phyloP scores from a whole-genome alignment of 2,329 filamentous ascomycete genomes.

The Trichoderma harzianum region DNA sequence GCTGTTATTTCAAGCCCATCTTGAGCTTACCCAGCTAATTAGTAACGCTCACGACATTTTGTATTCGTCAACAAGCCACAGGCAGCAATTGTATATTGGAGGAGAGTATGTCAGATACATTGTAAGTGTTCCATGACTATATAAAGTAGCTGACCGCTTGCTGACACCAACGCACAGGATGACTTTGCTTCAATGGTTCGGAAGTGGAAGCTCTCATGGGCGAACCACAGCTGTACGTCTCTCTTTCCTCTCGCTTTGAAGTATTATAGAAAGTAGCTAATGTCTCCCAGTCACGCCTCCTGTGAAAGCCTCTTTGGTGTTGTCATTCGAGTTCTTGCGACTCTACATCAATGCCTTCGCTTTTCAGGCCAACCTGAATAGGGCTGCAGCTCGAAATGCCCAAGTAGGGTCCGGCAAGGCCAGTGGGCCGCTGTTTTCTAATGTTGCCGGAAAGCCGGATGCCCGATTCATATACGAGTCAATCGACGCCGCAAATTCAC shows the following conservation, averaged over 20 bases:
- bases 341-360: neutral
- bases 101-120: neutral
- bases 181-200: constrained; percentile 1
- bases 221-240: neutral
- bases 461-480: neutral
- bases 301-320: neutral
- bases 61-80: neutral
- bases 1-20: neutral
- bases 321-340: neutral
- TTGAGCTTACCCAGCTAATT: neutral
- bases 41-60: neutral
- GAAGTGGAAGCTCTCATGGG: constrained; percentile 3
- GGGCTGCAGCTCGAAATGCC: neutral
- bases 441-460: neutral
- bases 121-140: neutral
- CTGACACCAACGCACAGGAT: neutral
- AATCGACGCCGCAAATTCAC: neutral
- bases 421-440: neutral
- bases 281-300: neutral
- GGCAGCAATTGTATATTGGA: neutral
- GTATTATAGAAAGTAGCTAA: neutral
- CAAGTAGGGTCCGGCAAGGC: neutral
- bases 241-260: neutral
- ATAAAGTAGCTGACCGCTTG: neutral
- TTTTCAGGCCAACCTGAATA: neutral